phyloP scores from a whole-genome alignment of 78 protist species.

The Guillardia theta region DNA sequence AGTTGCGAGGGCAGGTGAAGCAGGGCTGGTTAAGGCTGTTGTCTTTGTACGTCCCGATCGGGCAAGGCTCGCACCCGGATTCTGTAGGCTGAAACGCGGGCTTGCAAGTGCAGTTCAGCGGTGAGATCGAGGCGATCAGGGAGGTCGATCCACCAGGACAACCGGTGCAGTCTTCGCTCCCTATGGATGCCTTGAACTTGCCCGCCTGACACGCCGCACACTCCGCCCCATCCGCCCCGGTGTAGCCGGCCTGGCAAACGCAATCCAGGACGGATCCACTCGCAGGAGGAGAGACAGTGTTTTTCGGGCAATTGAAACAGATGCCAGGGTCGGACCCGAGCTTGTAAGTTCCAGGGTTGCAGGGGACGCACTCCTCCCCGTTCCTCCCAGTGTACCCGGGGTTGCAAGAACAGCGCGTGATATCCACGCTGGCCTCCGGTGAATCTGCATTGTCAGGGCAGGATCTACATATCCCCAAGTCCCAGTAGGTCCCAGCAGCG shows the following conservation, averaged over 20 bases:
- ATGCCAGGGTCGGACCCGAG: no score
- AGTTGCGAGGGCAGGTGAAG: not conserved
- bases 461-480: no score
- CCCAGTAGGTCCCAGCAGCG: not conserved
- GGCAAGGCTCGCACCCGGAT: not conserved
- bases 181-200: no score
- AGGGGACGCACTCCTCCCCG: not conserved
- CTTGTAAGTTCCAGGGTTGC: not conserved
- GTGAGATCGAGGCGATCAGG: not conserved
- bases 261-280: not conserved
- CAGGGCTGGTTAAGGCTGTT: not conserved
- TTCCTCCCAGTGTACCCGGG: not conserved
- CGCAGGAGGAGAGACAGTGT: not conserved
- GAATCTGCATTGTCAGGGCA: not conserved
- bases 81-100: not conserved
- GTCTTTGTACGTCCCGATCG: not conserved
- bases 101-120: not conserved
- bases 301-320: not conserved
- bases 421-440: not conserved
- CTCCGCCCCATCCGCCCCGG: not conserved
- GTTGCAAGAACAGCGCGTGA: not conserved
- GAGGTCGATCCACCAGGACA: not conserved
- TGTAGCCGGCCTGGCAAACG: slow-evolving; percentile 37
- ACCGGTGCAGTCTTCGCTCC: no score
- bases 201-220: slow-evolving; percentile 14